Percentiles rank a stretch among this genome's conserved stretches.
These are phyloP conservation scores for Cordyceps fumosorosea DNA, from an alignment of 2,329 filamentous ascomycete species.

Conservation along the genomic window DNA sequence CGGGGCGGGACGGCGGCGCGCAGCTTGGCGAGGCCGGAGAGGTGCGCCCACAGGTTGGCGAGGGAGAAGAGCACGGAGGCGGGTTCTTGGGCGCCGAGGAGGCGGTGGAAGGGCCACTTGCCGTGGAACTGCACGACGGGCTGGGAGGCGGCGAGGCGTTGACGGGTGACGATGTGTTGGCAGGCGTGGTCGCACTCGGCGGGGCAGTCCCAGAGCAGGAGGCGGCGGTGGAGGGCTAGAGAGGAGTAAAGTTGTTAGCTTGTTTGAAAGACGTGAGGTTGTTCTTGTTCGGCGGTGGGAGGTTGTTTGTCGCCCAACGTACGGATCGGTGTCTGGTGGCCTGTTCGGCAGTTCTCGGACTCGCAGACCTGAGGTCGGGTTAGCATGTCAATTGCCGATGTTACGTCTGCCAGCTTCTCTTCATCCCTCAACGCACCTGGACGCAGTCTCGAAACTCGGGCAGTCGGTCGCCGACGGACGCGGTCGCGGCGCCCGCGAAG, in stretches of 20 bases:
- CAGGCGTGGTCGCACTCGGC: constrained; percentile 97
- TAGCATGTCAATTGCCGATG: not conserved
- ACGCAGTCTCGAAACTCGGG: constrained; percentile 86
- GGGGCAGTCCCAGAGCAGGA: constrained; percentile 88
- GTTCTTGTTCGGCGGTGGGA: not conserved
- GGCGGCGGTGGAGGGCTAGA: constrained; percentile 71
- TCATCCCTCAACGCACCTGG: constrained; percentile 44
- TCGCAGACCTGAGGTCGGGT: constrained; percentile 60
- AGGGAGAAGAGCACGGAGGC: constrained; percentile 90
- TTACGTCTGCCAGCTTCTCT: not conserved
- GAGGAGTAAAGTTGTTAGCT: not conserved
- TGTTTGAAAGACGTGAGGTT: too few species aligned
- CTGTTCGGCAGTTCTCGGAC: constrained; percentile 67
- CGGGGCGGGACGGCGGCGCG: constrained; percentile 60
- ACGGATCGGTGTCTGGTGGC: constrained; percentile 62
- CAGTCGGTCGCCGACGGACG: constrained; percentile 76
- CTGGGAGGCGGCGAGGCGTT: constrained; percentile 58
- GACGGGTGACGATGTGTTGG: constrained; percentile 81
- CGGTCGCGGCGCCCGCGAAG: constrained; percentile 44
- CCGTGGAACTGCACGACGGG: constrained; percentile 89
- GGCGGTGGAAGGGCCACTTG: constrained; percentile 94
- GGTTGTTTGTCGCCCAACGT: constrained; percentile 31
- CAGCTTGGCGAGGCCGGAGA: constrained; percentile 65
- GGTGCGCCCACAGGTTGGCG: constrained; percentile 84
- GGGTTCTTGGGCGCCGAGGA: constrained; percentile 91